Conservation (phyloP, 2,329 filamentous ascomycete genomes). For the Bisporella sp. region DNA sequence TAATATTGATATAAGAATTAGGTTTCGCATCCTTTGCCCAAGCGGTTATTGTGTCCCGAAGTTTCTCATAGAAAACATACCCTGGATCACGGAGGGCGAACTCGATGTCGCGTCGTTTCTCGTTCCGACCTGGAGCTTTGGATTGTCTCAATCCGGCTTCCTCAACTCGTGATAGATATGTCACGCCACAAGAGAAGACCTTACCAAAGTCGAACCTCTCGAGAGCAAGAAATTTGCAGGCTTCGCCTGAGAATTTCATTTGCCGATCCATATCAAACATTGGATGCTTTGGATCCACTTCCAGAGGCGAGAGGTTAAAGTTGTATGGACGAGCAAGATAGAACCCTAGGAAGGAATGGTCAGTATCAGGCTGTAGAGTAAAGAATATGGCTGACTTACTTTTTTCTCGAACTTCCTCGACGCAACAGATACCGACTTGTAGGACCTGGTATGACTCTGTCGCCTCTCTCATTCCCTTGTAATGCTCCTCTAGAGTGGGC, state of each 20-base stretch:
- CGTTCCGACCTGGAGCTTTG: neutral
- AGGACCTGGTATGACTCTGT: slow-evolving; percentile 58
- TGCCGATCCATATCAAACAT: slow-evolving; percentile 43
- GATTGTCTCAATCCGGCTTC: slow-evolving; percentile 37
- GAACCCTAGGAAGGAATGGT: slow-evolving; percentile 27
- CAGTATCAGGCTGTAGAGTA: slow-evolving; percentile 3
- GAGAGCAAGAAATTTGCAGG: slow-evolving; percentile 52
- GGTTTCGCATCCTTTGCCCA: slow-evolving; percentile 17
- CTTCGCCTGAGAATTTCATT: slow-evolving; percentile 38
- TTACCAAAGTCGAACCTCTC: slow-evolving; percentile 51
- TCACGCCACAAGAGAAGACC: slow-evolving; percentile 49
- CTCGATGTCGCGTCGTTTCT: too few relatives aligned
- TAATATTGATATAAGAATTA: slow-evolving; percentile 33
- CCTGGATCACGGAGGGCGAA: slow-evolving; percentile 15
- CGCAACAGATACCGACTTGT: slow-evolving; percentile 60
- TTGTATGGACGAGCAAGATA: slow-evolving; percentile 60
- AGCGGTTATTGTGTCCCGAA: slow-evolving; percentile 17
- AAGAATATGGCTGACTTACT: slow-evolving; percentile 28
- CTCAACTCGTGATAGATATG: slow-evolving; percentile 56
- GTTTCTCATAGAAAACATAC: slow-evolving; percentile 18
- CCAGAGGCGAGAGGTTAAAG: slow-evolving; percentile 50
- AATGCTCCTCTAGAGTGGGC: slow-evolving; percentile 51
- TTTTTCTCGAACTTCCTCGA: slow-evolving; percentile 46
- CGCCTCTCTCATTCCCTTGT: slow-evolving; percentile 50
- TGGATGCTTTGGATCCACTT: slow-evolving; percentile 36